Base-by-base conservation (phyloP, 805 yeast genomes). In the Sungouiella blattae region DNA sequence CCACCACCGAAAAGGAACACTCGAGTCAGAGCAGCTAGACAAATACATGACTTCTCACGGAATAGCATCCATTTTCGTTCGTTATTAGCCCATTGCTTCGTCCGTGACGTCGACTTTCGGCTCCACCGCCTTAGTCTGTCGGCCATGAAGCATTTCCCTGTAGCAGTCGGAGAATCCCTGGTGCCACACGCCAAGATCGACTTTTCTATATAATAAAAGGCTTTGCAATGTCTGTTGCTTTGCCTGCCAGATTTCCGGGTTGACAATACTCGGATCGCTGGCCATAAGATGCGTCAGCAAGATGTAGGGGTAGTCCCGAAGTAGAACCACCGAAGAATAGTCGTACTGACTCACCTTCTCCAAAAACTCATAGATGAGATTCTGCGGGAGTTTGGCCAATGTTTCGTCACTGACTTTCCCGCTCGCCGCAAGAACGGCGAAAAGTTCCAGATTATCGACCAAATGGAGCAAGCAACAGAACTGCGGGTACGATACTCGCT, bases 171-270 rank as follows among this genome's bases (percentile, higher is more conserved):
- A 12, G 15, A 41, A 14, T 1, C 24, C 30, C 6, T 13, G 14
- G 7, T 30, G 26, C 46, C 46, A 41, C 16, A 16, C n/a, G 4
- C 46, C 46, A 29, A 41, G 29, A 12, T 33, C 42, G 7, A 35
- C 22, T 2, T 30, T 17, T 2, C 39, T 30, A 6, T 29, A 13
- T 16, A 18, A 11, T 8, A 41, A 26, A 26, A 41, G 33, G 21
- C 7, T 11, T 6, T 33, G 28, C 28, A 41, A 33, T 1, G 42
- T 15, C 7, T 12, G 14, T 11, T 17, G 24, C 11, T 30, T 37
- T 9, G 15, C 9, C n/a, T 26, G 20, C 41, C 44, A 37, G 2
- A 37, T 18, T 4, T 13, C 16, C 15, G 28, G 26, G 16, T 30
- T 16, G 13, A 25, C 25, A 5, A 33, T 12, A 15, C 14, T 17